Percentiles rank a stretch among this genome's conserved stretches.
Evolutionary conservation across 192 early-diverging fungal genomes (phyloP).

Genomic region (Nowakowskiella sp.): DNA sequence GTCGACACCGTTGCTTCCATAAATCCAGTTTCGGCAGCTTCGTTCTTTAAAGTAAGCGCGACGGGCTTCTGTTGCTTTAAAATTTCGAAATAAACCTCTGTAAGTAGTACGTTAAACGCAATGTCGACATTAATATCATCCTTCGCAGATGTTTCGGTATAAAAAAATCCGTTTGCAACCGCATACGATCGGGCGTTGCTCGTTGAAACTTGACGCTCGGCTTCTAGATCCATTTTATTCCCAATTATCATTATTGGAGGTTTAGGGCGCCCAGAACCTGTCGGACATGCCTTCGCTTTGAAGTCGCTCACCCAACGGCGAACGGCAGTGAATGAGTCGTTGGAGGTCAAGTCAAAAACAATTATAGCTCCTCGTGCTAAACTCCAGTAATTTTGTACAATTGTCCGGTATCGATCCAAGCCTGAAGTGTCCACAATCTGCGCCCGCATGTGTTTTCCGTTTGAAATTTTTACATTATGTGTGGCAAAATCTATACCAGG

Average conservation of each 20-base stretch:
- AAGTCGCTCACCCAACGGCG: neutral
- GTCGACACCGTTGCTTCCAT: no score
- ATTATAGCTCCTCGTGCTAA: neutral
- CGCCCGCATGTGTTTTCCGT: neutral
- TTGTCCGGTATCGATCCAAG: constrained; percentile 1
- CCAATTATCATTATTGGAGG: no score
- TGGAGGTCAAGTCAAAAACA: neutral
- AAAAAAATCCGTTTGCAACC: constrained; percentile 24
- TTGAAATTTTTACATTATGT: neutral
- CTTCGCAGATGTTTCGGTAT: constrained; percentile 23
- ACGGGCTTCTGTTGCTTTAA: no score
- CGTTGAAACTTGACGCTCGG: constrained; percentile 12
- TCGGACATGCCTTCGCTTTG: neutral
- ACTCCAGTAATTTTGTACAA: constrained; percentile 3
- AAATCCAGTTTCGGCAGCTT: no score
- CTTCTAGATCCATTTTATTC: no score
- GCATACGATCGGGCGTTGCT: constrained; percentile 27
- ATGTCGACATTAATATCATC: constrained; percentile 24
- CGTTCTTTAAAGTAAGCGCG: no score
- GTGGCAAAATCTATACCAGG: constrained; percentile 5
- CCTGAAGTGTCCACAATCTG: constrained; percentile 8
- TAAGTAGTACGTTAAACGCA: constrained; percentile 25
- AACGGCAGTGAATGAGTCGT: neutral
- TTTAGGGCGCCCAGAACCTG: no score
- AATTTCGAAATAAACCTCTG: constrained; percentile 24